A percentile compares a stretch with the other conserved stretches of the same genome.
These are phyloP conservation scores for Penicillium lividum DNA, from an alignment of 495 filamentous ascomycete species.

Conservation along the genomic window DNA sequence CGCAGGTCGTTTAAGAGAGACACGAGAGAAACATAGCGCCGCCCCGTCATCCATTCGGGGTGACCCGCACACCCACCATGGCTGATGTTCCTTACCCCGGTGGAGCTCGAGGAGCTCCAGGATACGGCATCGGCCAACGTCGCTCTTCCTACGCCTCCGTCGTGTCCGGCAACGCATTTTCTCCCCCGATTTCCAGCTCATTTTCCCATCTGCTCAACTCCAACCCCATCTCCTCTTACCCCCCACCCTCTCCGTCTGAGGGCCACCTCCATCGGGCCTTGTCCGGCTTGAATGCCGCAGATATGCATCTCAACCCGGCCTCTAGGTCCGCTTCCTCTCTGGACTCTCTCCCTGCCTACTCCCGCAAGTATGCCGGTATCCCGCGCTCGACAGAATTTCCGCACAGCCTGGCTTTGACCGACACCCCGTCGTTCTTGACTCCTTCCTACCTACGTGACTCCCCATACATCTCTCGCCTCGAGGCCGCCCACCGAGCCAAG, in stretches of 20 bases:
- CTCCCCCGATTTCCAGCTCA: slow-evolving; percentile 49
- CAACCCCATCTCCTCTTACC: slow-evolving; percentile 40
- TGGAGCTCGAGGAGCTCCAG: slow-evolving; percentile 47
- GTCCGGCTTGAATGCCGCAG: slow-evolving; percentile 47
- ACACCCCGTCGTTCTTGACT: slow-evolving; percentile 59
- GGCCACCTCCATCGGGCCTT: slow-evolving; percentile 35
- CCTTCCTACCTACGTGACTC: slow-evolving; percentile 81
- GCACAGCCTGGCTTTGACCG: slow-evolving; percentile 31
- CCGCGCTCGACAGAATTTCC: slow-evolving; percentile 37
- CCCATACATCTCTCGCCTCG: slow-evolving; percentile 72
- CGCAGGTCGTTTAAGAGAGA: not conserved
- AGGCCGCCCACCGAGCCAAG: slow-evolving; percentile 66
- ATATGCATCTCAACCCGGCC: slow-evolving; percentile 47
- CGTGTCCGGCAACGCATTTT: slow-evolving; percentile 64
- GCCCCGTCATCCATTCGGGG: slow-evolving; percentile 8
- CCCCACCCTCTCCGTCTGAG: slow-evolving; percentile 38
- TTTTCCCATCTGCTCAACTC: slow-evolving; percentile 64
- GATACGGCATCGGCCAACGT: slow-evolving; percentile 47
- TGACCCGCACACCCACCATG: slow-evolving; percentile 36
- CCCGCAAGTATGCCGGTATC: slow-evolving; percentile 61
- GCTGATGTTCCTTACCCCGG: slow-evolving; percentile 48
- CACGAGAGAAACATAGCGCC: not conserved
- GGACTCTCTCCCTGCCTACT: slow-evolving; percentile 54
- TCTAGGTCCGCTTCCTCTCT: slow-evolving; percentile 39
- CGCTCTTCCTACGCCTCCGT: slow-evolving; percentile 81